phyloP scores from a whole-genome alignment of 805 yeast species.

The Candida namnaoensis region DNA sequence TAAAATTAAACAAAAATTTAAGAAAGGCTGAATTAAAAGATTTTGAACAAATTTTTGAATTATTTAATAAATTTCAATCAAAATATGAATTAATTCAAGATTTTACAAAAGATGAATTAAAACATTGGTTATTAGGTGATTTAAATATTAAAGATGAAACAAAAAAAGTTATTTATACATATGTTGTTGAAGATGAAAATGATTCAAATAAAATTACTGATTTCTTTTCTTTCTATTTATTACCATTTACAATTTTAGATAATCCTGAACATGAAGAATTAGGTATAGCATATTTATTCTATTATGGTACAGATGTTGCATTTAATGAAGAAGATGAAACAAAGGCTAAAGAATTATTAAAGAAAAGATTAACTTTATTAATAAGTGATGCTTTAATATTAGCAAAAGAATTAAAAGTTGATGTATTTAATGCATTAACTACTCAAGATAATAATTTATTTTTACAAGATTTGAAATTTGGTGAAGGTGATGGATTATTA shows the following conservation, averaged over 20 bases:
- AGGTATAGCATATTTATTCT: constrained; percentile 82
- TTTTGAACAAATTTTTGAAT: constrained; percentile 48
- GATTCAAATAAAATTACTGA: constrained; percentile 79
- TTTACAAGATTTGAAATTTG: constrained; percentile 77
- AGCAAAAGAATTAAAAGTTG: constrained; percentile 61
- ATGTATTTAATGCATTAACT: constrained; percentile 90
- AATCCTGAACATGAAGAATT: constrained; percentile 55
- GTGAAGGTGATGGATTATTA: constrained; percentile 87
- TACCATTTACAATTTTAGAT: constrained; percentile 79
- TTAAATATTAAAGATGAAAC: constrained; percentile 23
- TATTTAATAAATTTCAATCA: constrained; percentile 55
- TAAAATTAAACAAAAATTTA: constrained; percentile 44
- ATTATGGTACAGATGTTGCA: constrained; percentile 74
- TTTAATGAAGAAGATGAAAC: constrained; percentile 28
- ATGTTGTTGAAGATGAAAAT: constrained; percentile 53
- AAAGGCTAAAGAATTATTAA: constrained; percentile 34
- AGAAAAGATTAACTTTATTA: constrained; percentile 50
- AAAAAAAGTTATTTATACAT: constrained; percentile 56
- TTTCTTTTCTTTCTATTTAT: constrained; percentile 79
- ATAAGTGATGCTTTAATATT: constrained; percentile 70
- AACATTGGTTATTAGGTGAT: constrained; percentile 74
- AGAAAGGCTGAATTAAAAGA: constrained; percentile 47
- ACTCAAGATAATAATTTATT: constrained; percentile 85
- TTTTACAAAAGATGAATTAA: constrained; percentile 60
- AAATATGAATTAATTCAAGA: constrained; percentile 68